A percentile compares a stretch with the other conserved stretches of the same genome.
phyloP scores from a whole-genome alignment of 2,329 filamentous ascomycete genomes.

The Juglanconis oblonga region DNA sequence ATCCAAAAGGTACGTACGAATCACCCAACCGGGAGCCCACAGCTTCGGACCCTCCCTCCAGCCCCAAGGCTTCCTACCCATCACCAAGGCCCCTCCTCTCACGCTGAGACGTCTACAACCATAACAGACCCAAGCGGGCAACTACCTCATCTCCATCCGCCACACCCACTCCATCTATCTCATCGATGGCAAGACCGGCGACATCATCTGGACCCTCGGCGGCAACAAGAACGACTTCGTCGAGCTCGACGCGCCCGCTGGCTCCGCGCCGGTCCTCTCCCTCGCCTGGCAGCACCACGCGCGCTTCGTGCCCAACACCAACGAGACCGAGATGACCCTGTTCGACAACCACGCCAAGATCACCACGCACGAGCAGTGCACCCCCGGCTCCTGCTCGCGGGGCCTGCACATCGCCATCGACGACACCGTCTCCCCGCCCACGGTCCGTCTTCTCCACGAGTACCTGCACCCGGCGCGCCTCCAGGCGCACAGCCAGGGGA shows the following conservation, averaged over 20 bases:
- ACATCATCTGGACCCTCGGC: conserved; percentile 50
- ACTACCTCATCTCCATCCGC: conserved; percentile 53
- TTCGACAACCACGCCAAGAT: conserved; percentile 42
- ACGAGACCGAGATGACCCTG: conserved; percentile 30
- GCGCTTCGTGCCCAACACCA: conserved; percentile 33
- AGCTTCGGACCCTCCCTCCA: too few relatives aligned
- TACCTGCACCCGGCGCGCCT: conserved; percentile 37
- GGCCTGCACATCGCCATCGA: conserved; percentile 38
- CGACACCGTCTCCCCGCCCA: conserved; percentile 31
- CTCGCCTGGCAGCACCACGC: conserved; percentile 47
- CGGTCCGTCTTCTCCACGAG: conserved; percentile 36
- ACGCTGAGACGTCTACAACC: not conserved
- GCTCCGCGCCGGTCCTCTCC: conserved; percentile 17
- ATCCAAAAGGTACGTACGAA: conserved; percentile 33
- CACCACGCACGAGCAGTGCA: conserved; percentile 28
- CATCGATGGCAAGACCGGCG: conserved; percentile 45
- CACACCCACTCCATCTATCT: conserved; percentile 45
- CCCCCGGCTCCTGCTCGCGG: conserved; percentile 26
- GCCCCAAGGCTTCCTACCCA: too few relatives aligned
- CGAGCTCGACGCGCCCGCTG: conserved; percentile 18
- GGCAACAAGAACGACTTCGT: conserved; percentile 45
- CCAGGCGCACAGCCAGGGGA: conserved; percentile 37
- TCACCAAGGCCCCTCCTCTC: too few relatives aligned
- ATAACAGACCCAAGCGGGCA: conserved; percentile 30
- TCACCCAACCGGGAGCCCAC: too few relatives aligned